Conservation (phyloP, 2,329 filamentous ascomycete genomes). For the Anthostomella pinea region DNA sequence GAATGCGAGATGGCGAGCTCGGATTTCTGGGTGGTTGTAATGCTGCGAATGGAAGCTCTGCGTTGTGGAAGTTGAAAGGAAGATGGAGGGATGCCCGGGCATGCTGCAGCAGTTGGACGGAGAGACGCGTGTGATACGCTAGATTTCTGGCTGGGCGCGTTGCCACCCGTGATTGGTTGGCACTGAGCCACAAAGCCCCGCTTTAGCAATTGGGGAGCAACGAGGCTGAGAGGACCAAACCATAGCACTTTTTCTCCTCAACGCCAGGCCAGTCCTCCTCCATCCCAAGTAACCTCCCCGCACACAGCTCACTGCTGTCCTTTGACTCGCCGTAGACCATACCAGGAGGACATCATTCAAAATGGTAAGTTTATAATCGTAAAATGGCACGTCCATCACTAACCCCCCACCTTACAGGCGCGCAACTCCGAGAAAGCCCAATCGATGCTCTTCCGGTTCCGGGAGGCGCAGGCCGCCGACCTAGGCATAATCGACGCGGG, state of each 20-base stretch:
- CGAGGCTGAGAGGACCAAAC: slow-evolving; percentile 14
- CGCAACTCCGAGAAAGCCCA: slow-evolving; percentile 98
- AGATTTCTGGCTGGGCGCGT: slow-evolving; percentile 8
- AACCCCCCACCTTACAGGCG: slow-evolving; percentile 52
- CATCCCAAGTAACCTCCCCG: too few relatives aligned
- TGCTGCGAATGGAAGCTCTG: too few relatives aligned
- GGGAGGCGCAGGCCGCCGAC: slow-evolving; percentile 91
- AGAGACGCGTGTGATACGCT: slow-evolving; percentile 3
- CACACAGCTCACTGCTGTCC: too few relatives aligned
- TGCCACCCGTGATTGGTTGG: slow-evolving; percentile 7
- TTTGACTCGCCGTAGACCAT: too few relatives aligned
- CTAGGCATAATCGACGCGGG: slow-evolving; percentile 93
- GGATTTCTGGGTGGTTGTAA: too few relatives aligned
- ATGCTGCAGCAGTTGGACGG: too few relatives aligned
- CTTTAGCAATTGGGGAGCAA: slow-evolving; percentile 9
- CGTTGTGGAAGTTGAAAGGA: not conserved
- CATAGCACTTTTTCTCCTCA: slow-evolving; percentile 5
- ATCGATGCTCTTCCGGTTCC: slow-evolving; percentile 99
- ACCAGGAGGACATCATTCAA: slow-evolving; percentile 22
- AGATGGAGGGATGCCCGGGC: too few relatives aligned
- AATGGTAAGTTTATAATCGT: slow-evolving; percentile 32
- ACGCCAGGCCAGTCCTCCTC: too few relatives aligned
- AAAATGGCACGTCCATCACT: not conserved
- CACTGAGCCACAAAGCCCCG: slow-evolving; percentile 1
- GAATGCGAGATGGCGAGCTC: too few relatives aligned